phyloP scores from a whole-genome alignment of 2,329 filamentous ascomycete genomes.

The Metarhizium album region DNA sequence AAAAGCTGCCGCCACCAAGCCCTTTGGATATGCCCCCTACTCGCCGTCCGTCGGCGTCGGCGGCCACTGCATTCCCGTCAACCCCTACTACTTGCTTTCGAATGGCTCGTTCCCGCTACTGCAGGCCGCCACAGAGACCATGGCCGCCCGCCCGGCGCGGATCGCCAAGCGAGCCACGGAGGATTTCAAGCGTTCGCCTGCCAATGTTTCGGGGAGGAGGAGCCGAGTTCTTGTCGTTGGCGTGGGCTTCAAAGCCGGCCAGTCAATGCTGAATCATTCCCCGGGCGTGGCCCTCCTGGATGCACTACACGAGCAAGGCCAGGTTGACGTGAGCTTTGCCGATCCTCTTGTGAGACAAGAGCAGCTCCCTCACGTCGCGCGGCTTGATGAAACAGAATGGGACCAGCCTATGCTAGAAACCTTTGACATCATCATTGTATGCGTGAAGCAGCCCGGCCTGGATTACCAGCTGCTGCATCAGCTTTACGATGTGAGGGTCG shows the following conservation, averaged over 20 bases:
- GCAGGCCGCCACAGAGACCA: constrained; percentile 30
- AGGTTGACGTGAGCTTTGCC: neutral
- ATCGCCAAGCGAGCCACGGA: constrained; percentile 27
- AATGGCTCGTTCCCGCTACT: constrained; percentile 37
- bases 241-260: constrained; percentile 39
- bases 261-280: constrained; percentile 35
- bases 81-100: constrained; percentile 42
- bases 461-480: neutral
- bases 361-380: neutral
- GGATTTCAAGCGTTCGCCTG: constrained; percentile 11
- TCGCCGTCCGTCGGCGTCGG: constrained; percentile 39
- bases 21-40: constrained; percentile 41
- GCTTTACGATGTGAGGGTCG: neutral
- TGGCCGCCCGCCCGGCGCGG: constrained; percentile 29
- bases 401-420: neutral
- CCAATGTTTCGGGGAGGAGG: neutral
- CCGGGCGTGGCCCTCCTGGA: constrained; percentile 25
- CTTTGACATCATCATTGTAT: neutral
- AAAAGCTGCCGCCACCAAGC: constrained; percentile 37
- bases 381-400: neutral
- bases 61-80: constrained; percentile 46
- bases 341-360: neutral
- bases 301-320: neutral
- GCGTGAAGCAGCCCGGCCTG: neutral
- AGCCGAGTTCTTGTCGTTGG: constrained; percentile 33